These are phyloP conservation scores for Dacryopinax spathularia DNA, from an alignment of 768 basidiomycete species.

Conservation along the genomic window DNA sequence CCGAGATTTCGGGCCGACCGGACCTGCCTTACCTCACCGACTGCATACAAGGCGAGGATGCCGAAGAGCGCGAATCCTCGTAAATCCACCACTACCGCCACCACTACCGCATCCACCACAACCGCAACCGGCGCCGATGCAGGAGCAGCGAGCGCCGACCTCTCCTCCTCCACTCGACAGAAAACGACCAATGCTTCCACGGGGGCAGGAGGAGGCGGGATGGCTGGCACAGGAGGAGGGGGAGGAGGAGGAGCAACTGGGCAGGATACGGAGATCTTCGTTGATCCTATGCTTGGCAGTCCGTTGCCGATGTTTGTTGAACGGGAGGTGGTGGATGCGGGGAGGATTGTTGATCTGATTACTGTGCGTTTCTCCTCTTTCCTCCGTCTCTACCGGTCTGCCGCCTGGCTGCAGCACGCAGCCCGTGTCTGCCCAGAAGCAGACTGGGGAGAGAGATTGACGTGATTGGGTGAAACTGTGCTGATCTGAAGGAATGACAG, in stretches of 20 bases:
- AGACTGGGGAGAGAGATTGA: too few relatives aligned
- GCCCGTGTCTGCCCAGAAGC: too few relatives aligned
- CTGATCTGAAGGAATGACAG: conserved; percentile 27
- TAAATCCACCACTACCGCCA: too few relatives aligned
- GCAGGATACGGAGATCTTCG: conserved; percentile 44
- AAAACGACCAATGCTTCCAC: not conserved
- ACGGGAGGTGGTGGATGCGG: conserved; percentile 62
- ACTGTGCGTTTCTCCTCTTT: conserved; percentile 35
- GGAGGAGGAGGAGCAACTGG: too few relatives aligned
- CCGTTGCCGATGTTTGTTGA: conserved; percentile 65
- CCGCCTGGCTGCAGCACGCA: not conserved
- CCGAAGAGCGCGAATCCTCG: too few relatives aligned
- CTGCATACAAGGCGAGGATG: too few relatives aligned
- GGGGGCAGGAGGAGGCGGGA: not conserved
- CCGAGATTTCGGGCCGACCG: too few relatives aligned
- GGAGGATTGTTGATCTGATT: conserved; percentile 47
- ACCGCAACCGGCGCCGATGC: too few relatives aligned
- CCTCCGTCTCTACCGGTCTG: conserved; percentile 1
- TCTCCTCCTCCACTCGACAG: too few relatives aligned
- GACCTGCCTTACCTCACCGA: too few relatives aligned
- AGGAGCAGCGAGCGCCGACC: too few relatives aligned
- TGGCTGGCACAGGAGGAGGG: not conserved
- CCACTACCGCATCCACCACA: too few relatives aligned
- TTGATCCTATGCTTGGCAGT: conserved; percentile 70
- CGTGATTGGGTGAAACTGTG: conserved; percentile 4